Base-by-base conservation (phyloP, 2,329 filamentous ascomycete genomes). In the Orbilia quercus region DNA sequence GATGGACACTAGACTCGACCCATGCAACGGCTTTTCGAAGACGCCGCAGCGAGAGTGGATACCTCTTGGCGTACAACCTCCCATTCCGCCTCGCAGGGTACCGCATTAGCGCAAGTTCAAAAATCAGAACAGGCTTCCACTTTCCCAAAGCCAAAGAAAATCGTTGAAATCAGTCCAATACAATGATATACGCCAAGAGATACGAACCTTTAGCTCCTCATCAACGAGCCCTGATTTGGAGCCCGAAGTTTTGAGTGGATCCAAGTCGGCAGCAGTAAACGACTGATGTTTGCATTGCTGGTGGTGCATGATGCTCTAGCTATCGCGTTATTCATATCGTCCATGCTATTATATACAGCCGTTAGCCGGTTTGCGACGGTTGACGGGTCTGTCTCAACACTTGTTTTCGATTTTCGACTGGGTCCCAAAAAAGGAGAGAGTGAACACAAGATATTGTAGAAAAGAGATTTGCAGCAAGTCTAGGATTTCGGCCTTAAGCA, bases 1-100 rank as follows among this genome's bases (percentile, higher is more conserved):
- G 11, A 2, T 20, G 28, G 25, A n/a, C 23, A 7, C 45, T 11
- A 25, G 45, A 6, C 9, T 14, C 51, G 7, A 55, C 7, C 7
- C 45, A 51, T 23, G 28, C 36, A 69, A 55, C 64, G 55, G 55
- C 55, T 69, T 63, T 57, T 14, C 9, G 38, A 70, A 70, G 64
- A 69, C 54, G 42, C 55, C 36, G 45, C 42, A 62, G 50, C 31
- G 11, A 38, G 22, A 55, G 54, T 50, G 64, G 57, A 51, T 55
- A 58, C 50, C 36, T 16, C 12, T 25, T 63, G 66, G 58, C 51
- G 14, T 16, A 42, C 12, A 60, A 45, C 45, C 42, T 57, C 28
- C 22, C 38, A 60, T 45, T 72, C 53, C 53, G 67, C 67, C 59
- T 65, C 31, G 59, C 51, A 72, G 31, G 44, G 36, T 20, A 11